phyloP scores from a whole-genome alignment of 495 filamentous ascomycete species.

The Aspergillus cristatus region DNA sequence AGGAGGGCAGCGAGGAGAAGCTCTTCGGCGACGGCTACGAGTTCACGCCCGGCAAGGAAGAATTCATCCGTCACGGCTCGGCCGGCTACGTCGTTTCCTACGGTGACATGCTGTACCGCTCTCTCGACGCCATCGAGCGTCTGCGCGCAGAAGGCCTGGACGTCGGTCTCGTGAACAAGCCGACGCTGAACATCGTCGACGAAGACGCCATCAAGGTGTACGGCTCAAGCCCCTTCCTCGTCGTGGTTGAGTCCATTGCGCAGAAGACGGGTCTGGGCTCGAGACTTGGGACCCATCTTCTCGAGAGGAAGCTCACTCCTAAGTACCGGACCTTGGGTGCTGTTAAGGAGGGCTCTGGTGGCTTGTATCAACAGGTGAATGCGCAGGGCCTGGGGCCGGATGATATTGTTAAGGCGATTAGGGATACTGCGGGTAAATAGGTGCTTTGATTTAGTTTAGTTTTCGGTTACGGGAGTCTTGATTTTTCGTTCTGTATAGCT shows the following conservation, averaged over 20 bases:
- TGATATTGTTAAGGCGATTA: slow-evolving; percentile 21
- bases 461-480: no score
- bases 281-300: slow-evolving; percentile 24
- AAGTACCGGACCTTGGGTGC: slow-evolving; percentile 27
- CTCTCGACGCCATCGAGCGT: slow-evolving; percentile 29
- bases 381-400: slow-evolving; percentile 27
- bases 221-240: slow-evolving; percentile 24
- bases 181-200: slow-evolving; percentile 31
- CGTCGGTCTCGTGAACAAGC: slow-evolving; percentile 32
- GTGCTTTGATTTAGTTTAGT: no score
- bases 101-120: slow-evolving; percentile 35
- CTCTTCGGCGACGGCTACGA: slow-evolving; percentile 28
- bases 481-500: no score
- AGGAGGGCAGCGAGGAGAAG: slow-evolving; percentile 25
- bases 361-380: slow-evolving; percentile 30
- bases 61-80: slow-evolving; percentile 25
- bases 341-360: slow-evolving; percentile 29
- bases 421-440: slow-evolving; percentile 18
- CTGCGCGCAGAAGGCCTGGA: slow-evolving; percentile 25
- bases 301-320: slow-evolving; percentile 27
- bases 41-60: slow-evolving; percentile 32
- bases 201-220: slow-evolving; percentile 29
- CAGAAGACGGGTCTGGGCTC: slow-evolving; percentile 36
- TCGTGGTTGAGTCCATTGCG: slow-evolving; percentile 30
- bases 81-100: slow-evolving; percentile 32